Percentiles rank a stretch among this genome's conserved stretches.
These are phyloP conservation scores for Trypanosomatidae sp. DNA, from an alignment of 208 protist species.

Conservation along the genomic window DNA sequence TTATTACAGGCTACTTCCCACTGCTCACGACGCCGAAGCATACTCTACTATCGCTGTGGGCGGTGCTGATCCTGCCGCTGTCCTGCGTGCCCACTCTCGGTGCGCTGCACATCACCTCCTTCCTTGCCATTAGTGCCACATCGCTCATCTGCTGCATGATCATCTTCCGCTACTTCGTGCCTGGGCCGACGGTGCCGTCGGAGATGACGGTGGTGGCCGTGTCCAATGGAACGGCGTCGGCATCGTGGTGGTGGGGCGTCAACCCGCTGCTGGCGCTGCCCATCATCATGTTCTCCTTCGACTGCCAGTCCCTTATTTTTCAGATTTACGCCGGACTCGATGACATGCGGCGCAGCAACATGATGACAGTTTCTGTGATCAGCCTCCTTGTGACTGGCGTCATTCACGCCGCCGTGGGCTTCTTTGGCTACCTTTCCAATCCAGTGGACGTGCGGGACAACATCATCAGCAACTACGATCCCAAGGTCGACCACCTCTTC, in stretches of 20 bases:
- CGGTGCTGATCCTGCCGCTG: conserved; percentile 67
- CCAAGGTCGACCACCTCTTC: conserved; percentile 58
- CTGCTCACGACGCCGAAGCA: conserved; percentile 54
- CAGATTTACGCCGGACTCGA: conserved; percentile 69
- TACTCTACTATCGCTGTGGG: conserved; percentile 58
- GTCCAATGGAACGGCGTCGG: conserved; percentile 9
- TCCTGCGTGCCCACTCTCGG: conserved; percentile 63
- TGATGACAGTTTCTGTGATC: conserved; percentile 56
- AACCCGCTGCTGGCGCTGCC: conserved; percentile 56
- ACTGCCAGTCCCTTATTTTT: conserved; percentile 80
- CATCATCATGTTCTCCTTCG: conserved; percentile 87
- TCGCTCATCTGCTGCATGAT: conserved; percentile 58
- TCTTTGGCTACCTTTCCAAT: conserved; percentile 76
- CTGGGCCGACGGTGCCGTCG: conserved; percentile 17
- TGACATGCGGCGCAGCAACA: conserved; percentile 60
- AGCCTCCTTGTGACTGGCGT: conserved; percentile 48
- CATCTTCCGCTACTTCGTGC: conserved; percentile 71
- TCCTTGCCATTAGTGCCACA: conserved; percentile 63
- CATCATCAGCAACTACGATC: conserved; percentile 82
- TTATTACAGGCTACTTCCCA: conserved; percentile 39
- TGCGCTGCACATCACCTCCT: conserved; percentile 51
- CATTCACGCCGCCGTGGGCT: conserved; percentile 64
- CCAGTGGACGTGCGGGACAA: conserved; percentile 59
- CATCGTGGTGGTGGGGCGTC: conserved; percentile 45
- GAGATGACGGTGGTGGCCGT: conserved; percentile 13